phyloP scores from a whole-genome alignment of 495 filamentous ascomycete species.

The Cryomyces minteri region DNA sequence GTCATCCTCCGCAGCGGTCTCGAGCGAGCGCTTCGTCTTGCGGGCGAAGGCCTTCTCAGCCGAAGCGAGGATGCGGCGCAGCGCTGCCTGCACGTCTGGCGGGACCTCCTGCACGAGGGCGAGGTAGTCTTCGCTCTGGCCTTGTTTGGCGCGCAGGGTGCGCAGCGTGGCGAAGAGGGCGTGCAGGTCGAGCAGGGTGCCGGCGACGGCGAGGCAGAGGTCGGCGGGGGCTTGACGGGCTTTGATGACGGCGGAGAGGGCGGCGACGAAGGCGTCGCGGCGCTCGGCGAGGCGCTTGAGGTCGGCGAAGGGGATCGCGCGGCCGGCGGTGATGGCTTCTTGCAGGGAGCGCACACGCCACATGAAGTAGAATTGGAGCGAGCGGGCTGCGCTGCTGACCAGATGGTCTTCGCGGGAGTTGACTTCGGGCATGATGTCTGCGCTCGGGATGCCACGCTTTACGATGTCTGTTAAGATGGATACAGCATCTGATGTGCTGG shows the following conservation, averaged over 20 bases:
- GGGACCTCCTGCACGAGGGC: slow-evolving; percentile 46
- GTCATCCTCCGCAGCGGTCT: slow-evolving; percentile 39
- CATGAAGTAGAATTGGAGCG: slow-evolving; percentile 77
- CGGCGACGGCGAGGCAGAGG: slow-evolving; percentile 55
- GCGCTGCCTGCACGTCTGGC: slow-evolving; percentile 33
- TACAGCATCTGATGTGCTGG: slow-evolving; percentile 20
- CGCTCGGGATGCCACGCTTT: slow-evolving; percentile 38
- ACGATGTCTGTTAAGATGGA: slow-evolving; percentile 44
- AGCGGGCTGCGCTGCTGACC: slow-evolving; percentile 49
- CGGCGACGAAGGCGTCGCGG: slow-evolving; percentile 35
- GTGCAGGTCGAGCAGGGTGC: slow-evolving; percentile 59
- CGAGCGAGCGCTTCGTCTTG: slow-evolving; percentile 42
- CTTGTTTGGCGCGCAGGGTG: slow-evolving; percentile 19
- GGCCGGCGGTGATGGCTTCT: slow-evolving; percentile 18
- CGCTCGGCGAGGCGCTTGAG: slow-evolving; percentile 38
- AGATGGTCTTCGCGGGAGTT: slow-evolving; percentile 59
- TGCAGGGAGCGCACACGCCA: slow-evolving; percentile 55
- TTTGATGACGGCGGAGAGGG: slow-evolving; percentile 47
- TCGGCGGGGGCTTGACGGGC: slow-evolving; percentile 48
- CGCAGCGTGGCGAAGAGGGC: slow-evolving; percentile 62
- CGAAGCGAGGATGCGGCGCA: slow-evolving; percentile 53
- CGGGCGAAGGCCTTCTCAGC: slow-evolving; percentile 62
- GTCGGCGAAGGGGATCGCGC: slow-evolving; percentile 25
- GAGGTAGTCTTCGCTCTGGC: slow-evolving; percentile 35
- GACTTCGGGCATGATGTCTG: slow-evolving; percentile 40